Base-by-base conservation (phyloP, 2,329 filamentous ascomycete species). In the Ceratocystis variospora region DNA sequence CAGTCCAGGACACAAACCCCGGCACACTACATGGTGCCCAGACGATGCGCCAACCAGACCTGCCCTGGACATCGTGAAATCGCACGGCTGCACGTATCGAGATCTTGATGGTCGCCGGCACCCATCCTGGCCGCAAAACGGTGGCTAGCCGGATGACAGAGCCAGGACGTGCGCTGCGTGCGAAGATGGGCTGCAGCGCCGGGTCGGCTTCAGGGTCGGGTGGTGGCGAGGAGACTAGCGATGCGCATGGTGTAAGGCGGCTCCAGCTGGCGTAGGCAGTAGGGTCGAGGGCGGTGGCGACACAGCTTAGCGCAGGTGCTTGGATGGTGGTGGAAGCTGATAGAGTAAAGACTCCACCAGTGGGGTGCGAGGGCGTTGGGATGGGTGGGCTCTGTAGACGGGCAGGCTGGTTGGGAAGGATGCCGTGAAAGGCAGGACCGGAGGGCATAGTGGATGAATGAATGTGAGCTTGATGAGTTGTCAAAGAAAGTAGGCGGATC, bases 11-110 rank as follows among this genome's bases (percentile, higher is more conserved):
- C 66, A 76, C 70, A 0, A 59, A 19, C 6, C 37, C 55, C 5
- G 72, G 71, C 63, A 71, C 69, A 8, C 73, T 73, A 4, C 65
- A 68, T 22, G 69, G 69, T 68, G 72, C 74, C 78, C 78, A 79
- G 6, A 72, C 74, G n/a, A 79, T 72, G 33, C 75, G 71, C 69
- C 73, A 76, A 8, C 77, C 77, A 44, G 69, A 71, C 28, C 70
- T 68, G 4, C 70, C 70, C n/a, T 71, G 70, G 64, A 69, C 65
- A 33, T 72, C 69, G 62, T 75, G 72, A 53, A 70, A 70, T 68
- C 76, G 74, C 5, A 77, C 72, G 31, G 71, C 68, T 25, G 72
- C 73, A 31, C 69, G 22, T 7, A 65, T 53, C 3, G 17, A 25
- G 19, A 65, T 37, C 7, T 44, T 28, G 8, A 33, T 59, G 1